These are phyloP conservation scores for Magnusiomyces ingens DNA, from an alignment of 1,139 yeast species.

Conservation along the genomic window DNA sequence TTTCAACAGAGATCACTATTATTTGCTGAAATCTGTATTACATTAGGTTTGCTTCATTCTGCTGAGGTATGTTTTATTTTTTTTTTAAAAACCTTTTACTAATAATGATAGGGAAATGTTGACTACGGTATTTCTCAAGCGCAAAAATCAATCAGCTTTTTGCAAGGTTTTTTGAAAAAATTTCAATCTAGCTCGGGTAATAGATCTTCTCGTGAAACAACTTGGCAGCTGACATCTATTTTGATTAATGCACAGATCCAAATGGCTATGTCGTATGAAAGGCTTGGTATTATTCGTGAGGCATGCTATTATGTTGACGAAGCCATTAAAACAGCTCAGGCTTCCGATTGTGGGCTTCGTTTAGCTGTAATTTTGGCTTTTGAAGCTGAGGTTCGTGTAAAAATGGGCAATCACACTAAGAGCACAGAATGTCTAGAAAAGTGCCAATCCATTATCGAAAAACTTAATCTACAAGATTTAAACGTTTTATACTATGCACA, in stretches of 20 bases:
- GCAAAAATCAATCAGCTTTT: constrained; percentile 18
- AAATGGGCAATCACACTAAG: constrained; percentile 21
- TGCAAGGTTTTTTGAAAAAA: constrained; percentile 21
- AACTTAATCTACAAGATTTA: constrained; percentile 19
- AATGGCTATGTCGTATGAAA: constrained; percentile 22
- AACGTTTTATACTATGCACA: constrained; percentile 21
- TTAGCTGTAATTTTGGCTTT: constrained; percentile 20
- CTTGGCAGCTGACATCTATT: constrained; percentile 18
- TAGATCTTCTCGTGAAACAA: not conserved
- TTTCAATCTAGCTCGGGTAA: constrained; percentile 1
- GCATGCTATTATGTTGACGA: constrained; percentile 23
- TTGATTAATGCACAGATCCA: constrained; percentile 20
- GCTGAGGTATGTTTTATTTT: constrained; percentile 6
- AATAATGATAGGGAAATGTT: constrained; percentile 14
- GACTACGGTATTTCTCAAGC: constrained; percentile 20
- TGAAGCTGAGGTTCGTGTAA: constrained; percentile 22
- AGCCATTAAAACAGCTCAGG: constrained; percentile 21
- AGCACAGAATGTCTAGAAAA: constrained; percentile 20
- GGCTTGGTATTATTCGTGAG: constrained; percentile 22
- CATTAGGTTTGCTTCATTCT: constrained; percentile 16
- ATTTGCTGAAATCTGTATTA: constrained; percentile 16
- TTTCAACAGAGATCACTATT: constrained; percentile 19
- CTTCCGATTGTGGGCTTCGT: constrained; percentile 18
- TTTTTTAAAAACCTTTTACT: not conserved
- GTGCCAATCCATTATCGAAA: constrained; percentile 22